Evolutionary conservation across 768 basidiomycete genomes (phyloP).

Genomic region (Rhizopogon vinicolor): DNA sequence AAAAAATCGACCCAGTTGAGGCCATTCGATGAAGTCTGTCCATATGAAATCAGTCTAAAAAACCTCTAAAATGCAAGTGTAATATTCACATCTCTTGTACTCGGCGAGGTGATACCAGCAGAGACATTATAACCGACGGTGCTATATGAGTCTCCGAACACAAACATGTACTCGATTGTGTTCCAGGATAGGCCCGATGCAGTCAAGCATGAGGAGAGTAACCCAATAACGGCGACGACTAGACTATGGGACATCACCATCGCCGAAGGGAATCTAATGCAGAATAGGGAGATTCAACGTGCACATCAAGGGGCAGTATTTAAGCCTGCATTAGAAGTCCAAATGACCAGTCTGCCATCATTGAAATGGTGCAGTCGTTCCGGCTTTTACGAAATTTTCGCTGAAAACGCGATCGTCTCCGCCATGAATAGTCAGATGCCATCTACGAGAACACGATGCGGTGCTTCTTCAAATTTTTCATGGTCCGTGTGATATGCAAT

Average conservation of each 20-base stretch:
- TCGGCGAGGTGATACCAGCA: constrained; percentile 46
- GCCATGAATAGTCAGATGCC: too few relatives aligned
- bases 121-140: constrained; percentile 52
- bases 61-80: background rate
- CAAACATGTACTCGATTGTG: constrained; percentile 49
- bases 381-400: too few relatives aligned
- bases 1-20: constrained; percentile 59
- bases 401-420: too few relatives aligned
- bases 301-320: too few relatives aligned
- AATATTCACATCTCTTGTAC: constrained; percentile 44
- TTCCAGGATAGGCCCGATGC: constrained; percentile 40
- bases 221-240: background rate
- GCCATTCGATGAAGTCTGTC: constrained; percentile 55
- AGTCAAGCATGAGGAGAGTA: constrained; percentile 5
- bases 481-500: too few relatives aligned
- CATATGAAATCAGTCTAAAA: constrained; percentile 3
- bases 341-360: too few relatives aligned
- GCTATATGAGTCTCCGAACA: constrained; percentile 64
- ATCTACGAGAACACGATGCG: too few relatives aligned
- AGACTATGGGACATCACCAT: constrained; percentile 11
- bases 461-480: too few relatives aligned
- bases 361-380: too few relatives aligned
- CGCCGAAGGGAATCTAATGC: background rate
- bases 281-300: background rate
- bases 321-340: too few relatives aligned